phyloP scores from a whole-genome alignment of 2,329 filamentous ascomycete species.

The Tolypocladium sp. region DNA sequence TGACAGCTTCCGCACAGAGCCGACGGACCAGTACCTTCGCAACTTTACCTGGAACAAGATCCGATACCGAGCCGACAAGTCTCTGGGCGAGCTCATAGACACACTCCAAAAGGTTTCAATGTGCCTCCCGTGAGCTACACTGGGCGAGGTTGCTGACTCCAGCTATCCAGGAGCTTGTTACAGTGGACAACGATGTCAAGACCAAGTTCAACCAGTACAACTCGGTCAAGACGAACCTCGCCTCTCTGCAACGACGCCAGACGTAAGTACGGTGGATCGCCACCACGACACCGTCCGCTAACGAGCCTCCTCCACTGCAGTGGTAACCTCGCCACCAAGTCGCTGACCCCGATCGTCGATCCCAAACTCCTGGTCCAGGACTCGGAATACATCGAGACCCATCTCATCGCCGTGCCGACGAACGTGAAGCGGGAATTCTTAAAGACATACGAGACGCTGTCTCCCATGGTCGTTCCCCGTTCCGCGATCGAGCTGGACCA shows the following conservation, averaged over 20 bases:
- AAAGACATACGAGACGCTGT: conserved; percentile 77
- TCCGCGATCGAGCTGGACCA: conserved; percentile 71
- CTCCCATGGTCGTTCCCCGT: conserved; percentile 88
- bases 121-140: neutral
- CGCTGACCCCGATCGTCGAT: conserved; percentile 79
- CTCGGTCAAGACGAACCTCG: conserved; percentile 75
- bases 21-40: conserved; percentile 87
- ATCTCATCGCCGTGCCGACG: conserved; percentile 80
- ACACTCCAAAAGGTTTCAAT: conserved; percentile 69
- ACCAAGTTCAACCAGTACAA: conserved; percentile 93
- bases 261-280: conserved; percentile 48
- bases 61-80: conserved; percentile 89
- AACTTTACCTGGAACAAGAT: conserved; percentile 96
- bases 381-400: conserved; percentile 94
- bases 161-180: conserved; percentile 62
- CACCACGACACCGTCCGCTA: conserved; percentile 2
- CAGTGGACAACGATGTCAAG: conserved; percentile 94
- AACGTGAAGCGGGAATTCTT: conserved; percentile 80
- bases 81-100: conserved; percentile 78
- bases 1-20: conserved; percentile 50
- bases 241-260: conserved; percentile 75
- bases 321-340: conserved; percentile 90
- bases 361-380: conserved; percentile 73
- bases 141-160: conserved; percentile 1
- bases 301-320: conserved; percentile 29